phyloP scores from a whole-genome alignment of 768 basidiomycete genomes.

The Lyophyllum semitale region DNA sequence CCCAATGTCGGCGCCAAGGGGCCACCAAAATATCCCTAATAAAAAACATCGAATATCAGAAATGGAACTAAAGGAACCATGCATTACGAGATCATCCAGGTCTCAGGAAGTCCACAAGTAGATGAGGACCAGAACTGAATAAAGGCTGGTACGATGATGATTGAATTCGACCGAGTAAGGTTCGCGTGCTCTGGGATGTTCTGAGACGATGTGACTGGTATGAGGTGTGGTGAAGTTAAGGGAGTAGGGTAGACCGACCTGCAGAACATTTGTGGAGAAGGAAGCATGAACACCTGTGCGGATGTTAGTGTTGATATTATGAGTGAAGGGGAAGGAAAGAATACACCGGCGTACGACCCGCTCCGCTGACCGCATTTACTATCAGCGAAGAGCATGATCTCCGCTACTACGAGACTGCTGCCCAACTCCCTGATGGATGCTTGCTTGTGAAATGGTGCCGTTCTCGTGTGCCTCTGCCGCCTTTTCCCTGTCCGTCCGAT shows the following conservation, averaged over 20 bases:
- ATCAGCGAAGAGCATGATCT: conserved; percentile 83
- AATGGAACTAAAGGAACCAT: background rate
- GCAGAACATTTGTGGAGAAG: too few relatives aligned
- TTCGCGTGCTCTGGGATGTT: conserved; percentile 32
- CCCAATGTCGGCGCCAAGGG: conserved; percentile 32
- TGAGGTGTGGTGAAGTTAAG: conserved; percentile 10
- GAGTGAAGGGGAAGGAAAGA: too few relatives aligned
- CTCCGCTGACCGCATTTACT: too few relatives aligned
- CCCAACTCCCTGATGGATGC: conserved; percentile 73
- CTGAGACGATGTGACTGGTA: conserved; percentile 35
- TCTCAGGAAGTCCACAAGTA: conserved; percentile 21
- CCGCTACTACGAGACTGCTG: conserved; percentile 75
- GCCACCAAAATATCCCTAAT: conserved; percentile 33
- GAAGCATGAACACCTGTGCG: too few relatives aligned
- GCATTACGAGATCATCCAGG: conserved; percentile 30
- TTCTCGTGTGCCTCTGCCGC: conserved; percentile 56
- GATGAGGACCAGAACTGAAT: conserved; percentile 30
- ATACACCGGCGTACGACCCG: too few relatives aligned
- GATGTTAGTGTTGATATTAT: too few relatives aligned
- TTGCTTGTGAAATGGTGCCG: conserved; percentile 68
- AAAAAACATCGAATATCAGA: background rate
- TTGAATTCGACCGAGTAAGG: conserved; percentile 15
- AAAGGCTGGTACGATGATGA: conserved; percentile 30
- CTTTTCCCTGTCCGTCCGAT: conserved; percentile 85
- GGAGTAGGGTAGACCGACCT: conserved; percentile 30